Conservation (phyloP, 1,284 basidiomycete genomes). For the Irpex sp. region DNA sequence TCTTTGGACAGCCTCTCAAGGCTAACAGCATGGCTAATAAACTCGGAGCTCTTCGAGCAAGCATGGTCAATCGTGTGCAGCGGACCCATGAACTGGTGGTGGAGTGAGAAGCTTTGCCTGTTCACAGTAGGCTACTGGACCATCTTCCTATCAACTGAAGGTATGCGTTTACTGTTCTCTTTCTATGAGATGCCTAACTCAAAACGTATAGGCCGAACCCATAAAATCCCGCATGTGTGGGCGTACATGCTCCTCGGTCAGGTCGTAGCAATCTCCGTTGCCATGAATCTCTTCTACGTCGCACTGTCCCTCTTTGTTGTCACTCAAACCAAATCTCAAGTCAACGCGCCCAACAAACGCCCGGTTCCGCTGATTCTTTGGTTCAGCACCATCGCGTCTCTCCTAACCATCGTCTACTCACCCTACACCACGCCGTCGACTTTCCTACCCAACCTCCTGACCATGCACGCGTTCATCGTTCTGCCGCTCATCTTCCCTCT, state of each 20-base stretch:
- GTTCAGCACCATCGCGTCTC: constrained; percentile 43
- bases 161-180: constrained; percentile 30
- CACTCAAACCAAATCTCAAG: constrained; percentile 14
- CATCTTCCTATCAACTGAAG: constrained; percentile 52
- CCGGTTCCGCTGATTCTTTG: constrained; percentile 30
- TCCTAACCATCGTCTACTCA: constrained; percentile 44
- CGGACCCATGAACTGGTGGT: constrained; percentile 64
- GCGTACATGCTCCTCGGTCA: constrained; percentile 77
- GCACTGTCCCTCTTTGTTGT: constrained; percentile 42
- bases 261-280: constrained; percentile 70
- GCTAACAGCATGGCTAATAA: constrained; percentile 54
- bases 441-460: constrained; percentile 59
- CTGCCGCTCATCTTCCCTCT: constrained; percentile 42
- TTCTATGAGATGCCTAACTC: background rate
- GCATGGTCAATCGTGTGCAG: constrained; percentile 49
- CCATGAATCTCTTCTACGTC: constrained; percentile 62
- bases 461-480: constrained; percentile 60
- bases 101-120: constrained; percentile 69
- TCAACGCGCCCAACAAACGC: constrained; percentile 10
- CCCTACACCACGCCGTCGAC: constrained; percentile 45
- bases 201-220: constrained; percentile 34
- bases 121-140: constrained; percentile 67
- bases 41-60: constrained; percentile 65
- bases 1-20: constrained; percentile 23
- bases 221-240: constrained; percentile 54